These are phyloP conservation scores for Nicotiana rustica DNA, from an alignment of 305 asterid species.

Conservation along the genomic window DNA sequence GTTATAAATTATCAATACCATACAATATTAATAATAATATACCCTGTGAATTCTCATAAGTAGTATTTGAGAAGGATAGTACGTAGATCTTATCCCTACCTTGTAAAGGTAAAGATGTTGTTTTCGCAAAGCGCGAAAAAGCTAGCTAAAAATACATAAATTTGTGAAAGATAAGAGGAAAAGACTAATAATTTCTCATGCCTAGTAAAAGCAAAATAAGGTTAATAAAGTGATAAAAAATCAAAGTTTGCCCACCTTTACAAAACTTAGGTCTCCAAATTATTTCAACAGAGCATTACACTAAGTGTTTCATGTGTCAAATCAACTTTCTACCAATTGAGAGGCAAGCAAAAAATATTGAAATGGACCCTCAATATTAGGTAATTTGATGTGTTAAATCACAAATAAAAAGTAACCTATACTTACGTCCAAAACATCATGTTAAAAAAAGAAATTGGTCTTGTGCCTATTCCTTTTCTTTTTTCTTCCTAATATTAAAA, in stretches of 20 bases:
- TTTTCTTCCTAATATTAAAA: not conserved
- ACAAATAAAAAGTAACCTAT: slow-evolving; percentile 5
- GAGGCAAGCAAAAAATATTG: not conserved
- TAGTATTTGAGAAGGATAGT: no score
- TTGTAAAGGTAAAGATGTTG: no score
- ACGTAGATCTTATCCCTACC: no score
- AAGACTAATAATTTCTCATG: no score
- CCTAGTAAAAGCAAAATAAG: no score
- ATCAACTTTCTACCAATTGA: not conserved
- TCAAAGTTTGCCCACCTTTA: not conserved
- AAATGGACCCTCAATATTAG: slow-evolving; percentile 8
- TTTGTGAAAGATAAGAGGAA: no score
- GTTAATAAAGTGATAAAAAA: no score
- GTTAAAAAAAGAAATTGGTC: not conserved
- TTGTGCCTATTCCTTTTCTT: not conserved
- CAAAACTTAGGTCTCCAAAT: not conserved
- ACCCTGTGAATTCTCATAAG: no score
- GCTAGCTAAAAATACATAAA: no score
- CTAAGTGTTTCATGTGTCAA: not conserved
- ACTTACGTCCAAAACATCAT: slow-evolving; percentile 28
- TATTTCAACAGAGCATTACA: not conserved
- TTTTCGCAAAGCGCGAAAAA: no score
- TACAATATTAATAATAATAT: no score
- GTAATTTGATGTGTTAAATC: slow-evolving; percentile 24
- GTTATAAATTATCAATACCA: no score